phyloP scores from a whole-genome alignment of 2,329 filamentous ascomycete genomes.

The Metarhizium brunneum region DNA sequence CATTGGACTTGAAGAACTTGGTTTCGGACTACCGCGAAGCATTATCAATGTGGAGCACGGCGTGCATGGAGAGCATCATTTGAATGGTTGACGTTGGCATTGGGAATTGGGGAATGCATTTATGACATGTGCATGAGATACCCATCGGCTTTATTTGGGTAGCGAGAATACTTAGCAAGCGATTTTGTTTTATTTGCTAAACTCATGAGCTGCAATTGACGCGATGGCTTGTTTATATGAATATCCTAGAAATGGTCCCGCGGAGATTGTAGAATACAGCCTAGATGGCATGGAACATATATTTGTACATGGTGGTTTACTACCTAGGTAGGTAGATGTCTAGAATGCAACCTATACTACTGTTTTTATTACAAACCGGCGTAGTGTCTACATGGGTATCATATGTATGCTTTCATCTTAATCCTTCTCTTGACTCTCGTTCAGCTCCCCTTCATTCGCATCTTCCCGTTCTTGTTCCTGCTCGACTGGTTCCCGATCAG shows the following conservation, averaged over 20 bases:
- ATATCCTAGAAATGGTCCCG: background rate
- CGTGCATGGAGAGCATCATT: background rate
- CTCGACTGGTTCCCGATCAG: slow-evolving; percentile 6
- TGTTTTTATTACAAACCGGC: background rate
- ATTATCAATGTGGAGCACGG: background rate
- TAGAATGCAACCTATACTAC: background rate
- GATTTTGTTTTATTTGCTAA: background rate
- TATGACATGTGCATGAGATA: slow-evolving; percentile 6
- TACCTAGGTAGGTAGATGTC: background rate
- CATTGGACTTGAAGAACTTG: background rate
- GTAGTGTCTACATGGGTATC: background rate
- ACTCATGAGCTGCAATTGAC: too few relatives aligned
- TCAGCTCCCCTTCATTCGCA: background rate
- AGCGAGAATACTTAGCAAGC: slow-evolving; percentile 8
- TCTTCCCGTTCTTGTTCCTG: background rate
- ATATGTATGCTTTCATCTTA: background rate
- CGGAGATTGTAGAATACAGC: too few relatives aligned
- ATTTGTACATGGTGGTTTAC: background rate
- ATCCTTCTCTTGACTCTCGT: background rate
- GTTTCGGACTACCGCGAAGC: background rate
- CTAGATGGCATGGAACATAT: background rate
- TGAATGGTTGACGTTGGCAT: slow-evolving; percentile 1
- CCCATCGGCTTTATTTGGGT: slow-evolving; percentile 7
- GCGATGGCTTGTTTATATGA: background rate
- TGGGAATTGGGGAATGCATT: background rate